These are phyloP conservation scores for Pseudozyma thailandica DNA, from an alignment of 1,284 basidiomycete species.

Conservation along the genomic window DNA sequence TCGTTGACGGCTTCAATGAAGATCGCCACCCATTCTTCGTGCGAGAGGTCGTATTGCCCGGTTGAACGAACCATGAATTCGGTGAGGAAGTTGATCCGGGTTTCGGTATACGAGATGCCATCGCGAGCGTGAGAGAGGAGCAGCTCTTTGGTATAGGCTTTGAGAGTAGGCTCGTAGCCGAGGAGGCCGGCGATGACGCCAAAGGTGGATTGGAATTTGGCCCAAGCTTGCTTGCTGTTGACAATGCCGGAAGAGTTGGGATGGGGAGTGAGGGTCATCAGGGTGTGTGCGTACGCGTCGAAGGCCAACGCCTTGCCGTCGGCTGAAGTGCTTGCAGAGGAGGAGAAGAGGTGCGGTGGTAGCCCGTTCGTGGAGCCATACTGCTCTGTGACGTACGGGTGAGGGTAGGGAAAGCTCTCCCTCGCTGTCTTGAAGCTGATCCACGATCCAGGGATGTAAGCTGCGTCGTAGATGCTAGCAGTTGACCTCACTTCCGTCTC, in stretches of 20 bases:
- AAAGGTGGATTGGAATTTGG: constrained; percentile 57
- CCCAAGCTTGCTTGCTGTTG: constrained; percentile 58
- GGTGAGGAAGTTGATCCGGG: constrained; percentile 76
- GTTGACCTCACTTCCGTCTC: constrained; percentile 5
- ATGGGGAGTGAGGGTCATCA: constrained; percentile 58
- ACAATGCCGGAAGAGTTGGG: constrained; percentile 10
- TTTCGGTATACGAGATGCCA: constrained; percentile 79
- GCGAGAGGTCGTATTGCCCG: constrained; percentile 74
- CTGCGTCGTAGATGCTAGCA: constrained; percentile 31
- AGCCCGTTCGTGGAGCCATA: constrained; percentile 4
- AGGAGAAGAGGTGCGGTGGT: constrained; percentile 18
- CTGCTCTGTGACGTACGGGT: constrained; percentile 30
- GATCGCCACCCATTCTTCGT: constrained; percentile 74
- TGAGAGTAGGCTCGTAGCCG: constrained; percentile 72
- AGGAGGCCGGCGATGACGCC: constrained; percentile 63
- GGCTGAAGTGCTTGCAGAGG: not conserved
- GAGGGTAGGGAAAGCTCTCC: constrained; percentile 34
- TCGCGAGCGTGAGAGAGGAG: constrained; percentile 76
- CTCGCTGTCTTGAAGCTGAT: constrained; percentile 38
- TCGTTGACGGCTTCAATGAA: constrained; percentile 74
- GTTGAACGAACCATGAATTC: constrained; percentile 75
- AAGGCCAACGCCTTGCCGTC: constrained; percentile 21
- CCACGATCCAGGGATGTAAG: constrained; percentile 50
- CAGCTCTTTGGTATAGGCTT: constrained; percentile 75
- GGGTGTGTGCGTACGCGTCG: constrained; percentile 50